Percentiles rank a stretch among this genome's conserved stretches.
These are phyloP conservation scores for Hortiboletus flavorubellus DNA, from an alignment of 768 basidiomycete genomes.

Conservation along the genomic window DNA sequence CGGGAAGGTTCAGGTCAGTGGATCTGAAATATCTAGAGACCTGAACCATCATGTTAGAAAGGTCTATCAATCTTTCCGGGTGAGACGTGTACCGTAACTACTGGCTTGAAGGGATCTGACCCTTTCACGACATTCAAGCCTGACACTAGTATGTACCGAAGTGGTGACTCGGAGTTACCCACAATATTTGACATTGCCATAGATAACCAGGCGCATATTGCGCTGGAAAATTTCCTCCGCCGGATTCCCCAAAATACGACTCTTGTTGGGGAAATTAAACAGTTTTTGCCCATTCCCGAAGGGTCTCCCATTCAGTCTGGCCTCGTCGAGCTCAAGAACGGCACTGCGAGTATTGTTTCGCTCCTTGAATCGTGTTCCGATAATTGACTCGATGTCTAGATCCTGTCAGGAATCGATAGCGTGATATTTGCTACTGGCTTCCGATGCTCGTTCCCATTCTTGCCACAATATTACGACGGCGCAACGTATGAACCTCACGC, in stretches of 20 bases:
- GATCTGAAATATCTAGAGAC: conserved; percentile 13
- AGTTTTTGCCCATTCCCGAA: conserved; percentile 4
- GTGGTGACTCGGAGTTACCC: background rate
- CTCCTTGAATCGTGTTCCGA: no score
- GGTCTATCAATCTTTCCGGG: conserved; percentile 14
- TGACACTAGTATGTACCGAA: background rate
- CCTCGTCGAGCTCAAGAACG: conserved; percentile 12
- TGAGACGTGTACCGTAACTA: background rate
- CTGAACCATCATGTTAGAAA: conserved; percentile 4
- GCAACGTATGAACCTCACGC: background rate
- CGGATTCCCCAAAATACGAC: conserved; percentile 11
- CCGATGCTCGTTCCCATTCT: conserved; percentile 12
- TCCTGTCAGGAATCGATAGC: conserved; percentile 11
- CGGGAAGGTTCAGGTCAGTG: background rate
- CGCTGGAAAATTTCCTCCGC: background rate
- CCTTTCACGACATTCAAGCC: background rate
- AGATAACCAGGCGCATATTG: background rate
- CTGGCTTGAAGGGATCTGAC: background rate
- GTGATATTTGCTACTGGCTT: conserved; percentile 13
- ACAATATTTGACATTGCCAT: background rate
- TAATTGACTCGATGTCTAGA: background rate
- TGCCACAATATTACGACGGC: conserved; percentile 13
- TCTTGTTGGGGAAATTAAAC: conserved; percentile 10
- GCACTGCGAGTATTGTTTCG: conserved; percentile 3
- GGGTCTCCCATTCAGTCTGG: conserved; percentile 11